Evolutionary conservation across 1,284 basidiomycete genomes (phyloP).

Genomic region (Malassezia vespertilionis): DNA sequence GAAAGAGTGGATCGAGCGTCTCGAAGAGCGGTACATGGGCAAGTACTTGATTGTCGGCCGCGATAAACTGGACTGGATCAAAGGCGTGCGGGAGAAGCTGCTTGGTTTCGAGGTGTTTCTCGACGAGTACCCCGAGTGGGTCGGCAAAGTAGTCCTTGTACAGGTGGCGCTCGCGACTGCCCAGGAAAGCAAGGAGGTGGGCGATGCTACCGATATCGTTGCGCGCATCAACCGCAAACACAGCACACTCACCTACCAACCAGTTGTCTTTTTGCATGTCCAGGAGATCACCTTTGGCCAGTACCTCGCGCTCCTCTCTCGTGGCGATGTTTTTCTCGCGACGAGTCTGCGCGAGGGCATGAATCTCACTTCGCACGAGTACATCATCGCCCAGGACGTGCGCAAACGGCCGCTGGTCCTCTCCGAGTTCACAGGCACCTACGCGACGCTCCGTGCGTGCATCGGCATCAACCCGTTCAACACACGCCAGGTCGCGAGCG

Average conservation of each 20-base stretch:
- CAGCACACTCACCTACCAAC: slow-evolving; percentile 72
- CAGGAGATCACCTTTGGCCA: slow-evolving; percentile 75
- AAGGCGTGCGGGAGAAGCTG: slow-evolving; percentile 72
- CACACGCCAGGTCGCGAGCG: slow-evolving; percentile 53
- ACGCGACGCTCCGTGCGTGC: slow-evolving; percentile 72
- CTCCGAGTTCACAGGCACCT: slow-evolving; percentile 67
- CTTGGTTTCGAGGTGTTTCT: slow-evolving; percentile 73
- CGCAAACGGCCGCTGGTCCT: slow-evolving; percentile 62
- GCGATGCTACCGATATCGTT: slow-evolving; percentile 64
- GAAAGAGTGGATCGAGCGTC: slow-evolving; percentile 63
- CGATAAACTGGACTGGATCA: slow-evolving; percentile 76
- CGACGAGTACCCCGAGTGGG: slow-evolving; percentile 64
- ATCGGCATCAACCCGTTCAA: slow-evolving; percentile 64
- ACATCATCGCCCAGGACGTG: slow-evolving; percentile 56
- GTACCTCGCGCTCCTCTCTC: slow-evolving; percentile 68
- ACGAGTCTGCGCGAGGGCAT: slow-evolving; percentile 75
- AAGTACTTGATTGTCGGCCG: slow-evolving; percentile 75
- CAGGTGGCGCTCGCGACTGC: slow-evolving; percentile 76
- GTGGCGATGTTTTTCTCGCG: slow-evolving; percentile 76
- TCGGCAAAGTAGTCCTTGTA: slow-evolving; percentile 68
- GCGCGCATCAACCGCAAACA: slow-evolving; percentile 71
- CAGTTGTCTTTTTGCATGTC: slow-evolving; percentile 74
- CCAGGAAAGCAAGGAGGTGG: slow-evolving; percentile 63
- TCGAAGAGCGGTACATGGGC: slow-evolving; percentile 67
- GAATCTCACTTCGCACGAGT: slow-evolving; percentile 72